Base-by-base conservation (phyloP, 164 flowering plant genomes). In the Houttuynia cordata region DNA sequence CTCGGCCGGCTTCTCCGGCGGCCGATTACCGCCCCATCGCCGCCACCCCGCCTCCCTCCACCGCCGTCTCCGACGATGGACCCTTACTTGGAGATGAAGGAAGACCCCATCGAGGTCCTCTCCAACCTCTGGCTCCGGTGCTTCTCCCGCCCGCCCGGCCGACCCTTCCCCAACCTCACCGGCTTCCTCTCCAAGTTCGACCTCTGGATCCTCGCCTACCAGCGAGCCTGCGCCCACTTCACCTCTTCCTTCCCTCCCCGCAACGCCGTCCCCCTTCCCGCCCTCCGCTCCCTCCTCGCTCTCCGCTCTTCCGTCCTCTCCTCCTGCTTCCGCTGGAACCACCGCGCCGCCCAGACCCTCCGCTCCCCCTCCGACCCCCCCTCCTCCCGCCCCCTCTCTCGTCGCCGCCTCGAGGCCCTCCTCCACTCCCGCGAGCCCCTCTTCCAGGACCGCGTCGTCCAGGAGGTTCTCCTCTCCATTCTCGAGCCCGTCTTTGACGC, bases 151-250 rank as follows among this genome's bases (percentile, higher is more conserved):
- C n/a, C n/a, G n/a, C 66, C 59, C 63, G 71, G 25, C 15, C 37
- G 21, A 12, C 76, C 87, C 20, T 79, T 85, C 73, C 49, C 79
- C 23, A 86, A 87, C 70, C 90, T 90, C 72, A 78, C 92, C 9
- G 91, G 90, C 53, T 93, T 87, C 71, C 82, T 93, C 61, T 73
- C 82, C 63, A 88, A 90, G 63, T 78, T 88, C 72, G 97, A 93
- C 64, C 77, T 93, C 67, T 93, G 97, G 96, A 79, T 90, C 65
- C 69, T 93, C 45, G 92, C 97, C n/a, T 93, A 90, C 67, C 97
- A 93, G 60, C 87, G 96, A 24, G 69, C 87, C 57, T 78, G 80
- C 60, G 97, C 97, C 53, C 82, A 90, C 45, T 71, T 70, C 51
- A 82, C 90, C 45, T 94, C 95, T 50, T 69, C 89, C 12, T 93